Base-by-base conservation (phyloP, 306 rosid species). In the Sindora glabra region DNA sequence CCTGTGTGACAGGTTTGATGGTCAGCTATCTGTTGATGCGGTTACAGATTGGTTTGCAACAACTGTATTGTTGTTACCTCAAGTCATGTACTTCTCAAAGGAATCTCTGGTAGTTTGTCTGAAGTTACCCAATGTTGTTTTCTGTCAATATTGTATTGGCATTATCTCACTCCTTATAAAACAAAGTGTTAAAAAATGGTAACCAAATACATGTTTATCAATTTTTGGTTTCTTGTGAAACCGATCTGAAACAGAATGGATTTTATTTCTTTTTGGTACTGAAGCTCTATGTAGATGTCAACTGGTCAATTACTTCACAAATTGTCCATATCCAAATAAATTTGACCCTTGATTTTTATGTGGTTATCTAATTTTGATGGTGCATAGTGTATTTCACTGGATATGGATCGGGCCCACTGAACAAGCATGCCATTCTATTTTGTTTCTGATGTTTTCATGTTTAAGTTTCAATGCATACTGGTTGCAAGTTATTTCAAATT, bases 1-100 rank as follows among this genome's bases (percentile, higher is more conserved):
- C 19, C 27, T 32, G 56, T 34, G 30, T 75, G 61, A 34, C 62
- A 91, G 98, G 92, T 91, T 71, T 48, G 76, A 74, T 23, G 95
- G 86, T n/a, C 79, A 72, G 67, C 86, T 73, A 57, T 71, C 88
- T 0, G 70, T 74, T 52, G 96, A 91, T 68, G 77, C 72, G 30
- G 74, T 88, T 65, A 85, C 88, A 54, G 86, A 91, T 79, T 91
- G 98, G 96, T 83, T 91, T 86, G 81, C 90, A 59, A 88, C 96
- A 49, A 74, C 48, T 56, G 49, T 88, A 48, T 73, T 85, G 63
- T 79, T 70, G 62, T 75, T 92, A 73, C 96, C 98, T 67, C 95
- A 85, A 68, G 76, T 88, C 56, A 79, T 72, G 70, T 88, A 92
- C 86, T 79, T 83, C 83, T 58, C 94, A 30, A 83, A 69, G 77